phyloP scores from a whole-genome alignment of 2,329 filamentous ascomycete genomes.

The Karstenula rhodostoma region DNA sequence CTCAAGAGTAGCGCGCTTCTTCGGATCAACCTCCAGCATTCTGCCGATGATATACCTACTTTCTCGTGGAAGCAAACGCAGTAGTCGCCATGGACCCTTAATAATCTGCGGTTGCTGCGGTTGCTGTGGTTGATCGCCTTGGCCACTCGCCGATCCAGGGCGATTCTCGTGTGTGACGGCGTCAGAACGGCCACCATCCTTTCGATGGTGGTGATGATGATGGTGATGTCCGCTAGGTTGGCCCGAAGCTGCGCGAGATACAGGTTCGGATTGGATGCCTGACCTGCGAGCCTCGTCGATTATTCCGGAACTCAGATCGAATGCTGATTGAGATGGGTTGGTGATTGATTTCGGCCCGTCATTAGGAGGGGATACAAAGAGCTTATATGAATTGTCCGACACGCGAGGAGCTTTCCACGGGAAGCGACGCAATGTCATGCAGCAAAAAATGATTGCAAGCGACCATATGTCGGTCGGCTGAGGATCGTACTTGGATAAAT shows the following conservation, averaged over 20 bases:
- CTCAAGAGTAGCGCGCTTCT: conserved; percentile 80
- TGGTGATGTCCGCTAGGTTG: conserved; percentile 34
- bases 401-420: conserved; percentile 95
- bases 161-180: conserved; percentile 23
- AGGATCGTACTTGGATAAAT: conserved; percentile 90
- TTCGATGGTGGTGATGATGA: conserved; percentile 42
- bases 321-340: conserved; percentile 40
- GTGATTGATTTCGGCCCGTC: conserved; percentile 45
- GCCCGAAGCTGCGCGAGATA: conserved; percentile 49
- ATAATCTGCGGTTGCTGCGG: conserved; percentile 72
- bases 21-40: conserved; percentile 91
- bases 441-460: conserved; percentile 97
- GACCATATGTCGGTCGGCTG: conserved; percentile 98
- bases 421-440: conserved; percentile 94
- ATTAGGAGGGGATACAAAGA: conserved; percentile 87
- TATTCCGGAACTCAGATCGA: conserved; percentile 51
- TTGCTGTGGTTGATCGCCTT: conserved; percentile 62
- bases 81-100: conserved; percentile 88
- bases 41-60: conserved; percentile 87
- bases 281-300: conserved; percentile 35
- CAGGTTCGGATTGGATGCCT: conserved; percentile 49
- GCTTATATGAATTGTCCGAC: conserved; percentile 92
- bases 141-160: conserved; percentile 22
- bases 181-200: conserved; percentile 33
- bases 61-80: conserved; percentile 87